phyloP scores from a whole-genome alignment of 257 asterid species.

The Leptodermis oblonga region DNA sequence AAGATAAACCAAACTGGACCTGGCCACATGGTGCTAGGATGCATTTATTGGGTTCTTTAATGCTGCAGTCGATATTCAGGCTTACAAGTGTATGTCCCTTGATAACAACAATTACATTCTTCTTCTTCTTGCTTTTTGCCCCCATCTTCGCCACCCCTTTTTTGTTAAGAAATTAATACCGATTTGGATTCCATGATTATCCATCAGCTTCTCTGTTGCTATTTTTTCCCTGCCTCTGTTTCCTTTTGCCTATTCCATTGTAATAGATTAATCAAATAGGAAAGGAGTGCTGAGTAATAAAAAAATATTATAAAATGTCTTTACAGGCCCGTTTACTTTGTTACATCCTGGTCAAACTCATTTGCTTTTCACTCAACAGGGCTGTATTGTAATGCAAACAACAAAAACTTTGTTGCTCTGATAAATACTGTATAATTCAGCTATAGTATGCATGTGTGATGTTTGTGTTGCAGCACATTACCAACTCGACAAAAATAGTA shows the following conservation, averaged over 20 bases:
- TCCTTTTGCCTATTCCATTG: not conserved
- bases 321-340: too few species aligned
- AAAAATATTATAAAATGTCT: not conserved
- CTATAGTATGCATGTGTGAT: not conserved
- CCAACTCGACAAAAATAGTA: not conserved
- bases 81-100: conserved; percentile 62
- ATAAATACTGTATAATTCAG: not conserved
- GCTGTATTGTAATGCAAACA: not conserved
- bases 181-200: not conserved
- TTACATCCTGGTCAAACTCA: not conserved
- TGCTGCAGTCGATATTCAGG: conserved; percentile 76
- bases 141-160: not conserved
- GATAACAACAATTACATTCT: not conserved
- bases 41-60: conserved; percentile 83
- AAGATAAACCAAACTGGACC: conserved; percentile 66
- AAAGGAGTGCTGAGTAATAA: not conserved
- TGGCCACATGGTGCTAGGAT: conserved; percentile 74
- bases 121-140: not conserved
- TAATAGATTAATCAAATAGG: not conserved
- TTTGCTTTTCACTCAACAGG: not conserved
- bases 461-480: not conserved
- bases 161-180: not conserved
- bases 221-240: not conserved
- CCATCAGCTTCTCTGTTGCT: not conserved
- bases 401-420: not conserved